Evolutionary conservation across 495 filamentous ascomycete species (phyloP).

Genomic region (Talaromyces stipitatus): DNA sequence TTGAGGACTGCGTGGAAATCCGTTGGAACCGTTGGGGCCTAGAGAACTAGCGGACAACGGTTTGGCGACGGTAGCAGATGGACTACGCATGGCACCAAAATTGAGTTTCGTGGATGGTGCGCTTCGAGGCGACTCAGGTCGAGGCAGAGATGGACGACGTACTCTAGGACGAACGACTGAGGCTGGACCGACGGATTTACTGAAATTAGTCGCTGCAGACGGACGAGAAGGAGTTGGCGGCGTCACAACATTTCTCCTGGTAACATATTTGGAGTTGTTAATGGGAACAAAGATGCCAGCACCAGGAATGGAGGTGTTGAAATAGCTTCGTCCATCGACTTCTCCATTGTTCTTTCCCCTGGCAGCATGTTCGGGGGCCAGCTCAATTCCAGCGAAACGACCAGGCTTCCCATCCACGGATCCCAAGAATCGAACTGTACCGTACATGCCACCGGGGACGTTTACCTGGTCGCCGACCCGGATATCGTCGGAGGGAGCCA

Average conservation of each 20-base stretch:
- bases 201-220: constrained; percentile 50
- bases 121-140: constrained; percentile 72
- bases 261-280: constrained; percentile 69
- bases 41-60: constrained; percentile 8
- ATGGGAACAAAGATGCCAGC: constrained; percentile 93
- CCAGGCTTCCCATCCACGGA: constrained; percentile 83
- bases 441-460: constrained; percentile 90
- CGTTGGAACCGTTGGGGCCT: constrained; percentile 22
- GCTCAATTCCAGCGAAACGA: constrained; percentile 88
- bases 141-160: constrained; percentile 63
- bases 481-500: constrained; percentile 47
- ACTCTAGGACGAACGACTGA: constrained; percentile 59
- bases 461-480: constrained; percentile 86
- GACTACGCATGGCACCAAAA: constrained; percentile 47
- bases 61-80: constrained; percentile 19
- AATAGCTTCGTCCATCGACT: constrained; percentile 83
- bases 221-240: constrained; percentile 58
- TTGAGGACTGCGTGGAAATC: constrained; percentile 31
- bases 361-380: constrained; percentile 68
- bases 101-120: constrained; percentile 39
- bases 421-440: constrained; percentile 83
- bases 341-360: constrained; percentile 94
- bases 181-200: constrained; percentile 73
- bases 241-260: constrained; percentile 55
- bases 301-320: constrained; percentile 66